phyloP scores from a whole-genome alignment of 2,329 filamentous ascomycete genomes.

The Exophiala sideris region DNA sequence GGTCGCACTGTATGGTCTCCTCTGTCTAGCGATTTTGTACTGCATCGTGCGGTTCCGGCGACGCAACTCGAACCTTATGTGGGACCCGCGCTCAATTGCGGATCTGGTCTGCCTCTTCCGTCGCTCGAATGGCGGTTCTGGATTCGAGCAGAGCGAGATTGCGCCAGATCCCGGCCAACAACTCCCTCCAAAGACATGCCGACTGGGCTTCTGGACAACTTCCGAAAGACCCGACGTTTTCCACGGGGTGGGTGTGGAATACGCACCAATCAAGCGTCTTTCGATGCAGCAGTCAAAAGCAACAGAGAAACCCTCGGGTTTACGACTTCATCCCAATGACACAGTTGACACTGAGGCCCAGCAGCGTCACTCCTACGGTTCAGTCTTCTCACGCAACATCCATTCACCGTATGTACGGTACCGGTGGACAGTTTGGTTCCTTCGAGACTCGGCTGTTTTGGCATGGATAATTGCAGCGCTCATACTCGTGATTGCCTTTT shows the following conservation, averaged over 20 bases:
- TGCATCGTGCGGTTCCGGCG: slow-evolving; percentile 64
- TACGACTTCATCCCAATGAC: slow-evolving; percentile 25
- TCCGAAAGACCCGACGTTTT: slow-evolving; percentile 67
- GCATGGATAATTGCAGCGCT: slow-evolving; percentile 61
- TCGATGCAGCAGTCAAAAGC: slow-evolving; percentile 34
- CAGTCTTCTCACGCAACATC: slow-evolving; percentile 50
- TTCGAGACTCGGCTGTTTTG: slow-evolving; percentile 65
- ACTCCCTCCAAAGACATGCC: slow-evolving; percentile 58
- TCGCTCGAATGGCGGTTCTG: slow-evolving; percentile 71
- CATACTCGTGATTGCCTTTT: slow-evolving; percentile 64
- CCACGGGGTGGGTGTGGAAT: slow-evolving; percentile 71
- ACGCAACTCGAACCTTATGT: slow-evolving; percentile 70
- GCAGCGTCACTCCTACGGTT: slow-evolving; percentile 37
- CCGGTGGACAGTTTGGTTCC: slow-evolving; percentile 72
- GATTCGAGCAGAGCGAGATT: slow-evolving; percentile 68
- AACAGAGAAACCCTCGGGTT: slow-evolving; percentile 7
- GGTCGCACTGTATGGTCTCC: slow-evolving; percentile 67
- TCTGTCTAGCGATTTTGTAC: slow-evolving; percentile 57
- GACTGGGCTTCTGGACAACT: slow-evolving; percentile 83
- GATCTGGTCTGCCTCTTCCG: slow-evolving; percentile 76
- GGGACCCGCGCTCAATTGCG: slow-evolving; percentile 79
- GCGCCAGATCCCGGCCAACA: slow-evolving; percentile 46
- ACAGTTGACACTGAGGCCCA: slow-evolving; percentile 38
- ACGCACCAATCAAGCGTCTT: slow-evolving; percentile 50
- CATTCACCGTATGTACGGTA: slow-evolving; percentile 55